Evolutionary conservation across 805 yeast species (phyloP).

Genomic region (Suhomyces sp.): DNA sequence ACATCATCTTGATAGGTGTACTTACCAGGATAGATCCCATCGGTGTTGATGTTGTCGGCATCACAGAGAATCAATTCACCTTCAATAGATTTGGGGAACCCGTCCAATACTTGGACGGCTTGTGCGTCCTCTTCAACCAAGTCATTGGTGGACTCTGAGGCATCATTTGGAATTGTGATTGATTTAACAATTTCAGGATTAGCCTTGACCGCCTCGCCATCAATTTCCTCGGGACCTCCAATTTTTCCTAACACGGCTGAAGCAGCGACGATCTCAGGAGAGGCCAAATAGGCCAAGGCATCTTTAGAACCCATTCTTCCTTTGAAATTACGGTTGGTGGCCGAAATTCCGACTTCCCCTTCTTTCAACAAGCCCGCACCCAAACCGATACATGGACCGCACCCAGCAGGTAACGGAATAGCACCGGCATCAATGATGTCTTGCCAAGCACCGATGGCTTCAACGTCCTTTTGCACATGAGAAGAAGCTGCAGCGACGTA

Average conservation of each 20-base stretch:
- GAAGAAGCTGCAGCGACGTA: constrained; percentile 98
- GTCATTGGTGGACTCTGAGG: constrained; percentile 26
- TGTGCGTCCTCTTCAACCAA: constrained; percentile 31
- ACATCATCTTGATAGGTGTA: constrained; percentile 98
- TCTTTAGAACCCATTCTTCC: constrained; percentile 99
- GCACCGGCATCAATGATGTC: constrained; percentile 89
- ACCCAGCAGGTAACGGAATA: constrained; percentile 93
- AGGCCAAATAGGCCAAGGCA: constrained; percentile 92
- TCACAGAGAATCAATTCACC: constrained; percentile 96
- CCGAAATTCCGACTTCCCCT: constrained; percentile 97
- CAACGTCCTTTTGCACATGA: constrained; percentile 90
- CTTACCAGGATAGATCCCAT: constrained; percentile 98
- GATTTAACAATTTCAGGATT: constrained; percentile 51
- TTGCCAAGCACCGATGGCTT: constrained; percentile 88
- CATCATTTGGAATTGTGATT: constrained; percentile 23
- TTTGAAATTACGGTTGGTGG: constrained; percentile 97
- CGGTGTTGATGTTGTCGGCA: constrained; percentile 96
- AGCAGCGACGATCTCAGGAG: constrained; percentile 98
- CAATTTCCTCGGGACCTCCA: constrained; percentile 85
- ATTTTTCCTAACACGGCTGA: constrained; percentile 94
- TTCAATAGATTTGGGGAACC: constrained; percentile 83
- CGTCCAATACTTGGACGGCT: constrained; percentile 71
- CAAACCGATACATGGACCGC: constrained; percentile 98
- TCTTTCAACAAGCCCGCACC: constrained; percentile 92
- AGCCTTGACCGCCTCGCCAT: constrained; percentile 48